Evolutionary conservation across 1,284 basidiomycete genomes (phyloP), one percentile per base, ranked within the genome.

Genomic region (Coniophora puteana): DNA sequence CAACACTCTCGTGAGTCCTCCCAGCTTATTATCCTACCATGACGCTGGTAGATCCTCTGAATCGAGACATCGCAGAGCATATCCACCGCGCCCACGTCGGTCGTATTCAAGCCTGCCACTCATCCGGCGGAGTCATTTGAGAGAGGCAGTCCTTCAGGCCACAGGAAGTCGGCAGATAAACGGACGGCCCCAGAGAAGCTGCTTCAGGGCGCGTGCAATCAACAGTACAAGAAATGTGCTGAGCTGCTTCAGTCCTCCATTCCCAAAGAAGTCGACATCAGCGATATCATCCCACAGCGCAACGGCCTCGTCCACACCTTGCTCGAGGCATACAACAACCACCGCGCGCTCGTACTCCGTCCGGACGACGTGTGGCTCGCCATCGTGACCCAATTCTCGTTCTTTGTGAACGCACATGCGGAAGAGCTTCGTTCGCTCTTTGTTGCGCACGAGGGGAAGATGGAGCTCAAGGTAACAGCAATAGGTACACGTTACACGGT

Each of bases 331-430:
- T 69, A 70, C 49, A 63, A 58, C 26, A 44, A 61, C 3, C 69
- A 71, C 40, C 63, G 61, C 8, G 57, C 54, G 4, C 57, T 71
- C 13, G 49, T 58, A 38, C 41, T 62, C 23, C 61, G 68, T 5
- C 70, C 71, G 0, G 69, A 71, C 37, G 68, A 71, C 39, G 54
- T 74, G 17, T 73, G 72, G 72, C 53, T 70, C 18, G 59, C 65
- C 4, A 72, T 74, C 44, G 45, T 74, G 12, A 48, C 53, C 2
- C 71, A 73, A 36, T 67, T 73, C 37, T 64, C 57, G 40, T 59
- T 68, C 52, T 75, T 66, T 40, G 62, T 71, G 21, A 70, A 71
- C 23, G 65, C 60, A 0, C 60, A 72, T 38, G 55, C 64, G 0
- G 69, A 72, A 41, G 55, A 56, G 3, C 52, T 73, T 4, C 63